phyloP scores from a whole-genome alignment of 2,329 filamentous ascomycete genomes.

The Zalaria sp. region DNA sequence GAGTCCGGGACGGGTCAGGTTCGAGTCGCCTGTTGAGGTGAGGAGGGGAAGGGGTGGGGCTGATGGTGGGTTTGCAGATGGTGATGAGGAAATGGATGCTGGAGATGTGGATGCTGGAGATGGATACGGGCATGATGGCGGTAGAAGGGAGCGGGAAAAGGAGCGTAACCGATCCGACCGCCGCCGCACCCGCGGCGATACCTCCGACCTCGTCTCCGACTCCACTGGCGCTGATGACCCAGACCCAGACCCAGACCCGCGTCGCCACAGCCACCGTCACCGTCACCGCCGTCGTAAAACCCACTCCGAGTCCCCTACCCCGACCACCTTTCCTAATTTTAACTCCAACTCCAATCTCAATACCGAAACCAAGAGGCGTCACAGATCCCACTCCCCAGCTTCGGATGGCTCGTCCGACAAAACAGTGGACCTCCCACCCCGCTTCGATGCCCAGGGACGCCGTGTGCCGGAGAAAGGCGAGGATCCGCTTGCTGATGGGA shows the following conservation, averaged over 20 bases:
- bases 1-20: too few species aligned
- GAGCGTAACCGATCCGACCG: conserved; percentile 3
- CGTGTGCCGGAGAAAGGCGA: conserved; percentile 13
- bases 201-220: neutral
- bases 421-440: conserved; percentile 20
- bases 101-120: neutral
- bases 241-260: too few species aligned
- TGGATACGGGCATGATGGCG: neutral
- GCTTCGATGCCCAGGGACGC: conserved; percentile 21
- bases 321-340: too few species aligned
- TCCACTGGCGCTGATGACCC: neutral
- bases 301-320: neutral
- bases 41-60: too few species aligned
- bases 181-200: conserved; percentile 1
- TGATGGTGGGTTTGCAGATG: too few species aligned
- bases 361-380: too few species aligned
- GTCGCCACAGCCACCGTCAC: neutral
- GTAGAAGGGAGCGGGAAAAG: too few species aligned
- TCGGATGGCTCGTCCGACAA: conserved; percentile 9
- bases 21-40: too few species aligned
- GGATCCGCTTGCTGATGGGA: conserved; percentile 14
- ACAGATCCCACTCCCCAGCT: conserved; percentile 1
- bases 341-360: too few species aligned
- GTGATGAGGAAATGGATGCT: neutral
- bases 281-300: conserved; percentile 3